A percentile compares a stretch with the other conserved stretches of the same genome.
phyloP scores from a whole-genome alignment of 2,329 filamentous ascomycete genomes.

The Chalara sp. region DNA sequence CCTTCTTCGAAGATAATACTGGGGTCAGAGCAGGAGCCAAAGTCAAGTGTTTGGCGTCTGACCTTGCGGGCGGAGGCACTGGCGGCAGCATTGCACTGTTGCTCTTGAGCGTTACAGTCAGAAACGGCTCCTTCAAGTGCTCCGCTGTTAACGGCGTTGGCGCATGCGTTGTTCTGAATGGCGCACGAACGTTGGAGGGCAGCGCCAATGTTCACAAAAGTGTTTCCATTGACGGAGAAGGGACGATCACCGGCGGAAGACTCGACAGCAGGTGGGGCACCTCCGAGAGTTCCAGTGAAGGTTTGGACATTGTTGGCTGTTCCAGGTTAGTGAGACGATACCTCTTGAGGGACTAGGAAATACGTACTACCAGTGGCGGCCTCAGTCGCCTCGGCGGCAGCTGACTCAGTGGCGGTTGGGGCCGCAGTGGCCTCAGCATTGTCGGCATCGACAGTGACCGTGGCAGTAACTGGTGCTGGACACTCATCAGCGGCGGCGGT shows the following conservation, averaged over 20 bases:
- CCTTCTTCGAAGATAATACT: constrained; percentile 36
- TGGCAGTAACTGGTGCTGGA: constrained; percentile 2
- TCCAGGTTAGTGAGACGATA: constrained; percentile 6
- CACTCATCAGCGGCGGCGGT: constrained; percentile 21
- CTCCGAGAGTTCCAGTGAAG: constrained; percentile 42
- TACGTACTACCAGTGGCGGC: constrained; percentile 4
- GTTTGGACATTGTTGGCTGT: constrained; percentile 31
- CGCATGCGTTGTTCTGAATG: constrained; percentile 54
- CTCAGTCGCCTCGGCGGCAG: constrained; percentile 1
- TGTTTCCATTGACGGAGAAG: constrained; percentile 49
- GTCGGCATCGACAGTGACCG: background rate
- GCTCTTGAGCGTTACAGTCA: constrained; percentile 52
- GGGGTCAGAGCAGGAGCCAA: constrained; percentile 35
- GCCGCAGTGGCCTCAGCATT: constrained; percentile 14
- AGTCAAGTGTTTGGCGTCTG: constrained; percentile 22
- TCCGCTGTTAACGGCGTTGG: constrained; percentile 48
- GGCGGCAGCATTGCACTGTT: constrained; percentile 15
- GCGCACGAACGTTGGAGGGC: constrained; percentile 56
- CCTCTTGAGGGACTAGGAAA: background rate
- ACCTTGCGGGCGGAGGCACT: background rate
- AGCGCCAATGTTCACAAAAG: constrained; percentile 47
- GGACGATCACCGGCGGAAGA: constrained; percentile 42
- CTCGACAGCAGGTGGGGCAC: constrained; percentile 41
- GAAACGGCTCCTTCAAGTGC: constrained; percentile 31
- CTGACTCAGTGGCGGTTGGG: background rate